These are phyloP conservation scores for Pleurotus pulmonarius DNA, from an alignment of 768 basidiomycete species.

Conservation along the genomic window DNA sequence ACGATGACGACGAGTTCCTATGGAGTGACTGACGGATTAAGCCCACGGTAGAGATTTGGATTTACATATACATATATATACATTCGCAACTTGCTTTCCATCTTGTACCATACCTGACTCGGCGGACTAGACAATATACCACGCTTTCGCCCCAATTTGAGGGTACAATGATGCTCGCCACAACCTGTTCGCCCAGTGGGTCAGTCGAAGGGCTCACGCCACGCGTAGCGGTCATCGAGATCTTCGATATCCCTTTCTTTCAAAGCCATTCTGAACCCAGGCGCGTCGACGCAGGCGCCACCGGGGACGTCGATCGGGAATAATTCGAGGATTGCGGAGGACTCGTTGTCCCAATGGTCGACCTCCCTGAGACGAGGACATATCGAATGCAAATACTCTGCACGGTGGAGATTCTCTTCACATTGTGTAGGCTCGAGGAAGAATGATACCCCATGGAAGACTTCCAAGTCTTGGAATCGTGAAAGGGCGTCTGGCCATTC, in stretches of 20 bases:
- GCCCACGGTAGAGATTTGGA: too few relatives aligned
- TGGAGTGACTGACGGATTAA: slow-evolving; percentile 36
- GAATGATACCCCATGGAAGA: slow-evolving; percentile 5
- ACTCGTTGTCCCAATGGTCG: slow-evolving; percentile 1
- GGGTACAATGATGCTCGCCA: too few relatives aligned
- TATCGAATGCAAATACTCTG: background rate
- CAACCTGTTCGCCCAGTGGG: too few relatives aligned
- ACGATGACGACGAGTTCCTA: slow-evolving; percentile 48
- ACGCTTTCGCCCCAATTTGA: too few relatives aligned
- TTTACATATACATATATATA: too few relatives aligned
- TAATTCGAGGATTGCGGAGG: background rate
- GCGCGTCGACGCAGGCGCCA: background rate
- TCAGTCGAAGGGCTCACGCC: background rate
- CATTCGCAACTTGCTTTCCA: too few relatives aligned
- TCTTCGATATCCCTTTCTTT: background rate
- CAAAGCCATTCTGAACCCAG: background rate
- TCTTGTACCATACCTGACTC: too few relatives aligned
- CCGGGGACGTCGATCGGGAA: background rate
- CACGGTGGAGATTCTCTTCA: background rate
- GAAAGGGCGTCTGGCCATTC: slow-evolving; percentile 1
- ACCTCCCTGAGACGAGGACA: background rate
- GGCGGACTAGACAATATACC: too few relatives aligned
- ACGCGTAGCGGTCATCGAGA: slow-evolving; percentile 5
- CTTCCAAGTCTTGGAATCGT: background rate
- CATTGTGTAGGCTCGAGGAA: slow-evolving; percentile 1